These are phyloP conservation scores for Pulveroboletus sp. DNA, from an alignment of 768 basidiomycete species.

Conservation along the genomic window DNA sequence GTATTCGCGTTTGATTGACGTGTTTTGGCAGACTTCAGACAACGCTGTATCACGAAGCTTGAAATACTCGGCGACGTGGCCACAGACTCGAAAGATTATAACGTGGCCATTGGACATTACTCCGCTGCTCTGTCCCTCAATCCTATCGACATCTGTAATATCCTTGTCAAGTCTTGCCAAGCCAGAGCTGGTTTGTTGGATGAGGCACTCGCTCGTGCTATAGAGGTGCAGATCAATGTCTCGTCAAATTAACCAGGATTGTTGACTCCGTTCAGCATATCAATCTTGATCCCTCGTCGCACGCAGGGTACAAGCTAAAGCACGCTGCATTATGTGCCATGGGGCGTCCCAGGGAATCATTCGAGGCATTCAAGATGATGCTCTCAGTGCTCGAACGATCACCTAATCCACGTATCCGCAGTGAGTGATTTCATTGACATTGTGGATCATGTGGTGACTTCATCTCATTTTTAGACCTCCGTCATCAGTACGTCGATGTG, in stretches of 20 bases:
- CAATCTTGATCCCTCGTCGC: background rate
- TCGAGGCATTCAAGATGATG: too few species aligned
- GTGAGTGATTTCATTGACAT: too few species aligned
- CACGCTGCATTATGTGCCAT: background rate
- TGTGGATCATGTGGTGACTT: too few species aligned
- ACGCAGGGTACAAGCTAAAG: conserved; percentile 2
- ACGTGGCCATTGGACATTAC: background rate
- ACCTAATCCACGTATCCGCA: too few species aligned
- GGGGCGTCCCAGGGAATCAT: too few species aligned
- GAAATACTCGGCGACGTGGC: background rate
- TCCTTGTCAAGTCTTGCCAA: conserved; percentile 1
- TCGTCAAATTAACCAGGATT: too few species aligned
- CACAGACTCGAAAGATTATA: background rate
- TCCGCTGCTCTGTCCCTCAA: background rate
- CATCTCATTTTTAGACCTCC: too few species aligned
- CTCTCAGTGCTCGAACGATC: too few species aligned
- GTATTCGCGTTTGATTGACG: background rate
- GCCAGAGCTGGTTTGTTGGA: background rate
- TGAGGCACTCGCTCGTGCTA: background rate
- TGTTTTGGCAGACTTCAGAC: conserved; percentile 1
- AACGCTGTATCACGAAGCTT: background rate
- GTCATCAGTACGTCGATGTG: too few species aligned
- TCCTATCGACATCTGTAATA: background rate
- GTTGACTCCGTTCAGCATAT: background rate
- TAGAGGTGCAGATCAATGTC: background rate